Percentiles rank a stretch among this genome's conserved stretches.
phyloP scores from a whole-genome alignment of 2,329 filamentous ascomycete genomes.

The Colletotrichum viniferum region DNA sequence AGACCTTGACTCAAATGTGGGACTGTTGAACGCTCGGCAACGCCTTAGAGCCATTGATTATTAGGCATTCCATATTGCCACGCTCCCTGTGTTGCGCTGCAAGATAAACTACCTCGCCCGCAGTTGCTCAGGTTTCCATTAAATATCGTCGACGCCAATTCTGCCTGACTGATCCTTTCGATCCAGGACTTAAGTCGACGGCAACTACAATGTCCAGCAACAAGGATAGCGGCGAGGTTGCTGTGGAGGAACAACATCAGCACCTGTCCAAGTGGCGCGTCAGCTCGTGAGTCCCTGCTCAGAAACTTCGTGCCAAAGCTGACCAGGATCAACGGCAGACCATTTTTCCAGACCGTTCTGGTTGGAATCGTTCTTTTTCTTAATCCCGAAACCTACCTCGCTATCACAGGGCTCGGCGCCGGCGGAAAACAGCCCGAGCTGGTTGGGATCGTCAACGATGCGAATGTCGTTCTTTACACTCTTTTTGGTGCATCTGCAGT shows the following conservation, averaged over 20 bases:
- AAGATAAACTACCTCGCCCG: not conserved
- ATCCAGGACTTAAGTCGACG: not conserved
- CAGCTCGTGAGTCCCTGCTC: not conserved
- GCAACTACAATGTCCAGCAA: not conserved
- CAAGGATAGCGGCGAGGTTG: not conserved
- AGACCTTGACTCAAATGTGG: not conserved
- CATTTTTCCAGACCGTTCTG: not conserved
- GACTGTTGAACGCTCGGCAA: not conserved
- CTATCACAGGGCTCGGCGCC: not conserved
- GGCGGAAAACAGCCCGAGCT: not conserved
- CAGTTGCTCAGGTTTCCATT: not conserved
- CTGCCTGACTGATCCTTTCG: not conserved
- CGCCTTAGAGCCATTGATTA: not conserved
- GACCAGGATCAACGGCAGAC: not conserved
- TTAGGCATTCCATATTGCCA: not conserved
- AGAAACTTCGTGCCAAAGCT: not conserved
- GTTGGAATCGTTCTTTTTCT: not conserved
- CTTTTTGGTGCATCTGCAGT: not conserved
- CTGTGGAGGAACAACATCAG: not conserved
- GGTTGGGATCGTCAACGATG: not conserved
- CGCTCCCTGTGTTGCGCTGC: not conserved
- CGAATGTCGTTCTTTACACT: not conserved
- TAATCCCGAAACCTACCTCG: not conserved
- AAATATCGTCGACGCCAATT: not conserved
- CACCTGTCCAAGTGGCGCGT: not conserved